Evolutionary conservation across 2,329 filamentous ascomycete species (phyloP).

Genomic region (Coniochaeta sp.): DNA sequence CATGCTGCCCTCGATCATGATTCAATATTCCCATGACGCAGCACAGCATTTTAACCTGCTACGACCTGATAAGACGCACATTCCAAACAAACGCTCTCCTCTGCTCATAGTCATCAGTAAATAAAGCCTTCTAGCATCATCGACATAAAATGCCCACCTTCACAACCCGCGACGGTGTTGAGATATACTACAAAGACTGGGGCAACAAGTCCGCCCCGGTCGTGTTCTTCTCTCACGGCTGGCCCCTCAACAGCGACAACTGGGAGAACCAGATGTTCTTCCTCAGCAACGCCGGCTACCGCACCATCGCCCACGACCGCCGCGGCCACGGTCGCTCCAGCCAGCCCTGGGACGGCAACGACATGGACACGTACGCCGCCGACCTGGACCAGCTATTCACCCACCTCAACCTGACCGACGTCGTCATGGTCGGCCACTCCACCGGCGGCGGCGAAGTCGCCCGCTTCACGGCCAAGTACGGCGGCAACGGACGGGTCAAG

Average conservation of each 20-base stretch:
- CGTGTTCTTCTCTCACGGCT: slow-evolving; percentile 29
- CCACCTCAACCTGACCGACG: slow-evolving; percentile 23
- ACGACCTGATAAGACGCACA: too few relatives aligned
- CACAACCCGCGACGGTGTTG: slow-evolving; percentile 26
- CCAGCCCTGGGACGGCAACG: slow-evolving; percentile 29
- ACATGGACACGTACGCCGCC: slow-evolving; percentile 30
- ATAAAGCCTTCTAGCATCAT: neutral
- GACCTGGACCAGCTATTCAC: slow-evolving; percentile 27
- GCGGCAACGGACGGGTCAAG: slow-evolving; percentile 26
- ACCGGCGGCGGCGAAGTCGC: slow-evolving; percentile 33
- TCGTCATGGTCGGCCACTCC: slow-evolving; percentile 28
- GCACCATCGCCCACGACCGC: slow-evolving; percentile 27
- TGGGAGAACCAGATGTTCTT: slow-evolving; percentile 31
- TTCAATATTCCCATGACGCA: too few relatives aligned
- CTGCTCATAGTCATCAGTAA: neutral
- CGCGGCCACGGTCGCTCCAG: slow-evolving; percentile 30
- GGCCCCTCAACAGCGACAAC: slow-evolving; percentile 30
- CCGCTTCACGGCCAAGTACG: slow-evolving; percentile 21
- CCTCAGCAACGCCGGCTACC: slow-evolving; percentile 26
- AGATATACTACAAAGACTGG: slow-evolving; percentile 35
- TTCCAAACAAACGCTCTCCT: neutral
- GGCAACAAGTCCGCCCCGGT: slow-evolving; percentile 24
- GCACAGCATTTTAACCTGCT: too few relatives aligned
- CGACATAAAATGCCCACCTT: slow-evolving; percentile 19
- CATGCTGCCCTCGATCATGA: too few relatives aligned